Conservation (phyloP, 495 filamentous ascomycete genomes). For the Daldinia bambusicola region DNA sequence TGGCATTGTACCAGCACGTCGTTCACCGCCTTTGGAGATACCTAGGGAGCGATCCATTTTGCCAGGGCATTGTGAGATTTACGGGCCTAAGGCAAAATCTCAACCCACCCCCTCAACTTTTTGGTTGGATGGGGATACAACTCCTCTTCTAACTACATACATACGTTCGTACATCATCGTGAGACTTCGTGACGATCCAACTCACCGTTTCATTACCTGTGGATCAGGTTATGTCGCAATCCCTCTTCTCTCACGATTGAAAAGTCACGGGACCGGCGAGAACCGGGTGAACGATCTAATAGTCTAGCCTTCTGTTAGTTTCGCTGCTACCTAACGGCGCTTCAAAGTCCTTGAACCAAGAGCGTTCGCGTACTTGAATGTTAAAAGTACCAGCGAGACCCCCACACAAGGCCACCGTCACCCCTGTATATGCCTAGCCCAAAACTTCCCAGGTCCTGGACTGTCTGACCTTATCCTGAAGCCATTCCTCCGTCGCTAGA, state of each 20-base stretch:
- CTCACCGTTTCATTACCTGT: conserved; percentile 43
- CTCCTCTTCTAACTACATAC: conserved; percentile 34
- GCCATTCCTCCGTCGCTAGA: conserved; percentile 33
- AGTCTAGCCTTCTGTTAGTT: conserved; percentile 8
- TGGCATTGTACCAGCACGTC: background rate
- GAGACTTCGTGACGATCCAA: conserved; percentile 40
- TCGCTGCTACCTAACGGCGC: conserved; percentile 29
- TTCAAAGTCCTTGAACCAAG: conserved; percentile 28
- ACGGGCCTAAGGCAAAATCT: conserved; percentile 30
- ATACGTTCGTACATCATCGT: conserved; percentile 35
- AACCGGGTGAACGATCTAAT: conserved; percentile 29
- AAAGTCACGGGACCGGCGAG: conserved; percentile 39
- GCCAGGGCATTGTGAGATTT: conserved; percentile 31
- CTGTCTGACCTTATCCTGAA: conserved; percentile 42
- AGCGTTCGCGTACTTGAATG: conserved; percentile 20
- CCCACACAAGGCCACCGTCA: conserved; percentile 31
- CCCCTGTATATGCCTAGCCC: conserved; percentile 38
- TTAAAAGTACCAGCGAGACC: conserved; percentile 34
- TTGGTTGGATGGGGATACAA: conserved; percentile 26
- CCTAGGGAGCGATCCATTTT: conserved; percentile 7
- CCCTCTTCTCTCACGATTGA: conserved; percentile 29
- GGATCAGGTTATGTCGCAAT: conserved; percentile 42
- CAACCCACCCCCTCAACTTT: conserved; percentile 14
- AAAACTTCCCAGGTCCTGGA: conserved; percentile 30
- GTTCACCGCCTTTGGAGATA: conserved; percentile 14